Evolutionary conservation across 106 monocot genomes (phyloP).

Genomic region (Dendrobium nobile): DNA sequence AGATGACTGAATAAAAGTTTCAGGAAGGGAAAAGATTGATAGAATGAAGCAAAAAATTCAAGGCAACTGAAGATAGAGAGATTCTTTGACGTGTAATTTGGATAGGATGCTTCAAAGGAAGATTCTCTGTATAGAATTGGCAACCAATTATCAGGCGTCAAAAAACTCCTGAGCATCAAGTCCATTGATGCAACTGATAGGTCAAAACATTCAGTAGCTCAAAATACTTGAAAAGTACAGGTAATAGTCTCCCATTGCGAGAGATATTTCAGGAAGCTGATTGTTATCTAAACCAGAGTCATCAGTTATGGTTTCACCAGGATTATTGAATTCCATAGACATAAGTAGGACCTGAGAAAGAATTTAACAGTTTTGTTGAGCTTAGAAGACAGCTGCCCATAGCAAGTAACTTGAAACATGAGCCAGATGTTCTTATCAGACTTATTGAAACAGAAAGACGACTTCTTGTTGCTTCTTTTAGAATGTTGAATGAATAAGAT

Average conservation of each 20-base stretch:
- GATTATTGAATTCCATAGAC: conserved; percentile 33
- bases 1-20: conserved; percentile 44
- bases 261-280: conserved; percentile 38
- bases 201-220: conserved; percentile 41
- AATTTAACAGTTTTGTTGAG: conserved; percentile 33
- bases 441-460: conserved; percentile 29
- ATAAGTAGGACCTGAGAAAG: conserved; percentile 50
- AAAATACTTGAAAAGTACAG: conserved; percentile 66
- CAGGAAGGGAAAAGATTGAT: conserved; percentile 44
- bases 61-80: conserved; percentile 20
- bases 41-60: conserved; percentile 71
- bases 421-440: conserved; percentile 42
- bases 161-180: conserved; percentile 51
- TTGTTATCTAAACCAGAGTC: conserved; percentile 29
- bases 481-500: conserved; percentile 23
- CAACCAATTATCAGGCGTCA: conserved; percentile 46
- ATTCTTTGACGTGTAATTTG: conserved; percentile 37
- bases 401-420: conserved; percentile 32
- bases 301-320: conserved; percentile 11
- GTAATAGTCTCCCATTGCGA: conserved; percentile 42
- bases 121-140: conserved; percentile 68
- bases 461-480: conserved; percentile 5
- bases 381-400: conserved; percentile 22
- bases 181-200: conserved; percentile 67
- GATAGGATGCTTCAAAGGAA: conserved; percentile 50